A percentile compares a stretch with the other conserved stretches of the same genome.
Evolutionary conservation across 768 basidiomycete genomes (phyloP).

Genomic region (Brasilioporus rufonigricans): DNA sequence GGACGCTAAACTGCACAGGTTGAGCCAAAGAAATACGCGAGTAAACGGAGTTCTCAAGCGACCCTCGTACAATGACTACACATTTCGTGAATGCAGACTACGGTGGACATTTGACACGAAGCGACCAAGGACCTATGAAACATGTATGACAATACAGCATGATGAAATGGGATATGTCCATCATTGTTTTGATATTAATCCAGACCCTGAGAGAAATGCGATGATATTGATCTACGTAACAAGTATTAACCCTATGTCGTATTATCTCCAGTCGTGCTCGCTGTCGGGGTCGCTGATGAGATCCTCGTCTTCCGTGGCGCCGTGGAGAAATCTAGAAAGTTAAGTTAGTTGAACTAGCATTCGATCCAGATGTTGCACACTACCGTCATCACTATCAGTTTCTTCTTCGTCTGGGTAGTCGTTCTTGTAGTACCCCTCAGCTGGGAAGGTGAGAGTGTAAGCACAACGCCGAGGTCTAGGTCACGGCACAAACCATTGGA

Average conservation of each 20-base stretch:
- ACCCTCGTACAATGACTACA: not conserved
- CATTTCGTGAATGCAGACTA: no score
- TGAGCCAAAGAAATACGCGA: not conserved
- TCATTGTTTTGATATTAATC: slow-evolving; percentile 20
- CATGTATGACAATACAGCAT: slow-evolving; percentile 12
- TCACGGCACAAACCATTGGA: slow-evolving; percentile 60
- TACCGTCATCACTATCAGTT: slow-evolving; percentile 40
- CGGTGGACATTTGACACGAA: not conserved
- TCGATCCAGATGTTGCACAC: slow-evolving; percentile 19
- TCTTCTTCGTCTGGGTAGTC: slow-evolving; percentile 78
- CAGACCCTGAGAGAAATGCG: slow-evolving; percentile 19
- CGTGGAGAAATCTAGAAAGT: slow-evolving; percentile 56
- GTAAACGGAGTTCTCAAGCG: not conserved
- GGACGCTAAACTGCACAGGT: not conserved
- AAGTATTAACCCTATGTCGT: not conserved
- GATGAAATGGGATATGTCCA: slow-evolving; percentile 6
- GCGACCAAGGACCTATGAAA: slow-evolving; percentile 8
- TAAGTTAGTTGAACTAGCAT: not conserved
- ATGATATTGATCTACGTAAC: slow-evolving; percentile 12
- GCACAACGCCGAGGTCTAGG: not conserved
- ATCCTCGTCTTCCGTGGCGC: slow-evolving; percentile 46
- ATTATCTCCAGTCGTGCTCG: slow-evolving; percentile 35
- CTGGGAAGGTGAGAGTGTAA: slow-evolving; percentile 34
- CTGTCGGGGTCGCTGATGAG: slow-evolving; percentile 12
- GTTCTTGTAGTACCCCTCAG: slow-evolving; percentile 82